Evolutionary conservation across 352 stramenopile species (phyloP).

Genomic region (Pythium rishiriense): DNA sequence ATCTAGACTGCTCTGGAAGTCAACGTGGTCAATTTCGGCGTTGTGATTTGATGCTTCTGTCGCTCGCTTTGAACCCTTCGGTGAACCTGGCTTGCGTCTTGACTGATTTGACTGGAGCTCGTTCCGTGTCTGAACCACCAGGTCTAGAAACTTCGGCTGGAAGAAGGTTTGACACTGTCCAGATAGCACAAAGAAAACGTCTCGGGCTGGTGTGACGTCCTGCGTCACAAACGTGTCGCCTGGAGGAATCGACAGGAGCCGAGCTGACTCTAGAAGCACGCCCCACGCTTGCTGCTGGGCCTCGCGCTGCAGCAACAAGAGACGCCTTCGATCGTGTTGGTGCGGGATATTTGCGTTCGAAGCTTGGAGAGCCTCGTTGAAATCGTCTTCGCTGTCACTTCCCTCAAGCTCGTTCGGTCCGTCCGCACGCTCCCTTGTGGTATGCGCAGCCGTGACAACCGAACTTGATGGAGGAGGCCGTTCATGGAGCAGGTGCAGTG

Average conservation of each 20-base stretch:
- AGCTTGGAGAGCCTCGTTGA: neutral
- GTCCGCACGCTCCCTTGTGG: neutral
- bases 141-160: conserved; percentile 32
- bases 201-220: conserved; percentile 27
- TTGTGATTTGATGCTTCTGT: neutral
- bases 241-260: conserved; percentile 22
- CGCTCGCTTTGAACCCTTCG: neutral
- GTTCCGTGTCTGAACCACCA: conserved; percentile 25
- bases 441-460: neutral
- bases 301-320: conserved; percentile 7
- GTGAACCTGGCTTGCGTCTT: neutral
- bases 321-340: neutral
- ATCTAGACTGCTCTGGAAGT: neutral
- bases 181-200: conserved; percentile 37
- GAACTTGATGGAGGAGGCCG: neutral
- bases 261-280: conserved; percentile 21
- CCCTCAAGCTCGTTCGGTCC: neutral
- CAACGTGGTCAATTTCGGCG: neutral
- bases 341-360: neutral
- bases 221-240: conserved; percentile 31
- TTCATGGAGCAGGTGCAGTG: conserved; percentile 22
- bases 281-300: conserved; percentile 5
- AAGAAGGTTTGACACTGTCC: conserved; percentile 34
- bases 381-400: conserved; percentile 6
- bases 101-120: conserved; percentile 20